These are phyloP conservation scores for Kwoniella shivajii DNA, from an alignment of 1,284 basidiomycete species.

Conservation along the genomic window DNA sequence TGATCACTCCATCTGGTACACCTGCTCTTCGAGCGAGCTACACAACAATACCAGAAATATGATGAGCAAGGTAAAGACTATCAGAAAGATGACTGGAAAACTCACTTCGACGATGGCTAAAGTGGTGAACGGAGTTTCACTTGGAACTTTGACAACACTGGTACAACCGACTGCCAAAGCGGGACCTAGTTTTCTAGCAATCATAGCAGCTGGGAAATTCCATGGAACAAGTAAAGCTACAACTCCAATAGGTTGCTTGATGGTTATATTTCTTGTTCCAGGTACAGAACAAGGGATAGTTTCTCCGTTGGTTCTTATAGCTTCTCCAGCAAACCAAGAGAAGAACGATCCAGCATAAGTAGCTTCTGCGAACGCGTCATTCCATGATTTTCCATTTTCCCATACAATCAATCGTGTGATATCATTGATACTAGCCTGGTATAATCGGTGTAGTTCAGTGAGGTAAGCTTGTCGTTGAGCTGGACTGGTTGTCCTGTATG, in stretches of 20 bases:
- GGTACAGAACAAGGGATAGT: slow-evolving; percentile 77
- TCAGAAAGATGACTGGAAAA: background rate
- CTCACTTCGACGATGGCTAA: slow-evolving; percentile 63
- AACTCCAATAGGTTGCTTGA: slow-evolving; percentile 88
- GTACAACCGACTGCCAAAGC: slow-evolving; percentile 93
- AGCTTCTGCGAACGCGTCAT: slow-evolving; percentile 79
- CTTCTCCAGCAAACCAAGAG: slow-evolving; percentile 85
- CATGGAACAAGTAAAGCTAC: slow-evolving; percentile 54
- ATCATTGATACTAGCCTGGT: slow-evolving; percentile 42
- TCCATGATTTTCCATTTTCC: slow-evolving; percentile 88
- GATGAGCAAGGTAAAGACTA: background rate
- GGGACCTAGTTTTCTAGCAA: slow-evolving; percentile 61
- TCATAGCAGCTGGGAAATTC: slow-evolving; percentile 94
- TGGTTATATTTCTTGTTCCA: slow-evolving; percentile 79
- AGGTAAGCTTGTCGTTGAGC: slow-evolving; percentile 38
- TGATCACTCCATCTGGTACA: slow-evolving; percentile 91
- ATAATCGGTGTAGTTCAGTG: slow-evolving; percentile 35
- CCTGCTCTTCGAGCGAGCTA: slow-evolving; percentile 81
- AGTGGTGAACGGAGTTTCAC: slow-evolving; percentile 93
- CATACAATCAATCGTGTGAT: slow-evolving; percentile 51
- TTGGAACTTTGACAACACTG: slow-evolving; percentile 89
- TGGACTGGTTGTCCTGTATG: slow-evolving; percentile 74
- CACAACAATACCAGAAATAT: background rate
- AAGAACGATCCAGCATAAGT: slow-evolving; percentile 80
- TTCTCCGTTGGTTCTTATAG: slow-evolving; percentile 71